Conservation (phyloP, 1,284 basidiomycete species). For the Ganoderma boninense region DNA sequence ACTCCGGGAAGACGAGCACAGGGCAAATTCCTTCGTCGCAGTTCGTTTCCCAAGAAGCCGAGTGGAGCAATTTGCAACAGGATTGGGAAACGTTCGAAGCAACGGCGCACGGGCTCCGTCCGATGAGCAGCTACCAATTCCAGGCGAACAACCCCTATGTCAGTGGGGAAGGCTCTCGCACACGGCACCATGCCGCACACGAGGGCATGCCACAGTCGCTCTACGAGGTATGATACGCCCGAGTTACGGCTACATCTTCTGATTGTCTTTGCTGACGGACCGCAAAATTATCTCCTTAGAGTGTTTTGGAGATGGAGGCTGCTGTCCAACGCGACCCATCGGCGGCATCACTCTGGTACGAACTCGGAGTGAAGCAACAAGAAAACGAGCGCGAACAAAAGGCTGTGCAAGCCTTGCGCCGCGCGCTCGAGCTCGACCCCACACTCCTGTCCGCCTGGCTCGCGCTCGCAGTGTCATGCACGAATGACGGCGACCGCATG, state of each 20-base stretch:
- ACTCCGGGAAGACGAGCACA: slow-evolving; percentile 4
- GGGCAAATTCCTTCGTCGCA: slow-evolving; percentile 7
- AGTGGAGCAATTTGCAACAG: slow-evolving; percentile 76
- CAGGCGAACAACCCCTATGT: slow-evolving; percentile 86
- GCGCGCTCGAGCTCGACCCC: slow-evolving; percentile 86
- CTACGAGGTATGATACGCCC: slow-evolving; percentile 61
- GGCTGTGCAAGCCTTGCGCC: slow-evolving; percentile 87
- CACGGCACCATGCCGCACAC: slow-evolving; percentile 65
- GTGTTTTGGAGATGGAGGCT: slow-evolving; percentile 90
- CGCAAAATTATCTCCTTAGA: slow-evolving; percentile 54
- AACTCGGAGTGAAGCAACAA: slow-evolving; percentile 96
- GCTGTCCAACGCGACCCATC: slow-evolving; percentile 83
- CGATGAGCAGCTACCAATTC: slow-evolving; percentile 76
- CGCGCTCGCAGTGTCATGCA: slow-evolving; percentile 91
- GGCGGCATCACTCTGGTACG: slow-evolving; percentile 85
- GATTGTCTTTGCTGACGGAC: slow-evolving; percentile 3
- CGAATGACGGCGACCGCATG: slow-evolving; percentile 86
- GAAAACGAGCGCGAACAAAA: slow-evolving; percentile 96
- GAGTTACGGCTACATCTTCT: slow-evolving; percentile 21
- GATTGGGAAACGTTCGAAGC: slow-evolving; percentile 89
- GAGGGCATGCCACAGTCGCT: slow-evolving; percentile 48
- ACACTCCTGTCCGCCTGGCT: slow-evolving; percentile 86
- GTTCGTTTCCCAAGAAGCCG: slow-evolving; percentile 34
- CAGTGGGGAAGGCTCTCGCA: slow-evolving; percentile 60
- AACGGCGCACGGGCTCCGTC: slow-evolving; percentile 67